Conservation (phyloP, 495 filamentous ascomycete species). For the Lepraria neglecta region DNA sequence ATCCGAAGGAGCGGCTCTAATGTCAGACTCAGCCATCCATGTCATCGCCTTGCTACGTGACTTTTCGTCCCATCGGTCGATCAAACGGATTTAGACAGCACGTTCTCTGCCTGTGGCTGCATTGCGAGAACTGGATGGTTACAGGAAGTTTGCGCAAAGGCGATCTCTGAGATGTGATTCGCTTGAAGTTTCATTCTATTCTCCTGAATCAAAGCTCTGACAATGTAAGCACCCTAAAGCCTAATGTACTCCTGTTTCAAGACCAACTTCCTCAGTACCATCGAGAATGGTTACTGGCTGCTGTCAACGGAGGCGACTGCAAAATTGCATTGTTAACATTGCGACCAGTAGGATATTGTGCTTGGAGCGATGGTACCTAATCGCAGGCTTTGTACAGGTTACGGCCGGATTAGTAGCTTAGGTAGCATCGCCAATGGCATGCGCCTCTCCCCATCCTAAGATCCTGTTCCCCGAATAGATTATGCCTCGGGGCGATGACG, state of each 20-base stretch:
- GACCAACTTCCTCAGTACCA: too few relatives aligned
- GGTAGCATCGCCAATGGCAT: not conserved
- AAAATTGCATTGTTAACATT: too few relatives aligned
- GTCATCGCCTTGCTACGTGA: not conserved
- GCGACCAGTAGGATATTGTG: not conserved
- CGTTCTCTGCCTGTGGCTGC: too few relatives aligned
- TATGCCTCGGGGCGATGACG: not conserved
- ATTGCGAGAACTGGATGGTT: too few relatives aligned
- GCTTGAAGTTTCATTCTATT: too few relatives aligned
- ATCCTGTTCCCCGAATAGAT: not conserved
- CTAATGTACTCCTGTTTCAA: too few relatives aligned
- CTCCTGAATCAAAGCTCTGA: too few relatives aligned
- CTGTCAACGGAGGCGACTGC: too few relatives aligned
- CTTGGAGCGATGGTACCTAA: not conserved
- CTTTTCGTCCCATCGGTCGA: not conserved
- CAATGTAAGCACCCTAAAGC: too few relatives aligned
- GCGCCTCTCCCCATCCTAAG: not conserved
- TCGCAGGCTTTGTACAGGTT: not conserved
- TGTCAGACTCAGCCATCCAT: not conserved
- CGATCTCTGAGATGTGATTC: too few relatives aligned
- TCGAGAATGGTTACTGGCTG: too few relatives aligned
- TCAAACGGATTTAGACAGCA: not conserved
- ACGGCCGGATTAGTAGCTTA: not conserved
- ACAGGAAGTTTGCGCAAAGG: too few relatives aligned
- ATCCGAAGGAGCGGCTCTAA: slow-evolving; percentile 1